These are phyloP conservation scores for Fusarium sp. DNA, from an alignment of 2,329 filamentous ascomycete species.

Conservation along the genomic window DNA sequence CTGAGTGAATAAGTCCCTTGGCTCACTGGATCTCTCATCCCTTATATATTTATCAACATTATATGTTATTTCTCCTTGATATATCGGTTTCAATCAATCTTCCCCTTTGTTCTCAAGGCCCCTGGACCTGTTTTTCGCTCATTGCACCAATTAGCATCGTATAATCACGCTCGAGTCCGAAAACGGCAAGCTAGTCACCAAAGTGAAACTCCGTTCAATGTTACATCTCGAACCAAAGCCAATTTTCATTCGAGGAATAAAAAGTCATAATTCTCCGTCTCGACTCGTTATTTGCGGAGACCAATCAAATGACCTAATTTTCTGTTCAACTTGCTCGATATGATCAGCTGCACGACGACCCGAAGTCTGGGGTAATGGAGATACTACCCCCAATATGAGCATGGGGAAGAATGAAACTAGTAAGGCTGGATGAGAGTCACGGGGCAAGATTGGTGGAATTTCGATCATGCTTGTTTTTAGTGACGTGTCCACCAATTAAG, in stretches of 20 bases:
- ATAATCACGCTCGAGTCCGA: not conserved
- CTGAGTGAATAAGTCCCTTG: not conserved
- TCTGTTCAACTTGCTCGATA: not conserved
- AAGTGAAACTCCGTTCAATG: conserved; percentile 30
- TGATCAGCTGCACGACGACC: conserved; percentile 9
- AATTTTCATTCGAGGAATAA: conserved; percentile 32
- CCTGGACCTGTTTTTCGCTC: not conserved
- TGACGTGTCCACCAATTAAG: conserved; percentile 28
- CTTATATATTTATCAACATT: conserved; percentile 19
- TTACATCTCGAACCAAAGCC: conserved; percentile 16
- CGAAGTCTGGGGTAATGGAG: conserved; percentile 26
- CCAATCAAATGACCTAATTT: not conserved
- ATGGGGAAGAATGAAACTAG: not conserved
- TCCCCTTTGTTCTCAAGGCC: not conserved
- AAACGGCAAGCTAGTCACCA: conserved; percentile 2
- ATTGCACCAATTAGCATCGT: conserved; percentile 15
- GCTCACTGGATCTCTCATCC: not conserved
- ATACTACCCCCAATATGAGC: not conserved
- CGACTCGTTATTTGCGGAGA: not conserved
- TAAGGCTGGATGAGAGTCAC: not conserved
- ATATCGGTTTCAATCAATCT: not conserved
- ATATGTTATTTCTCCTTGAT: not conserved
- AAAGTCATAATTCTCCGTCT: conserved; percentile 18
- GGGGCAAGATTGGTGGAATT: conserved; percentile 20
- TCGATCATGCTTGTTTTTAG: not conserved